Evolutionary conservation across 177 flowering plant species (phyloP).

Genomic region (Vitis hybrid): DNA sequence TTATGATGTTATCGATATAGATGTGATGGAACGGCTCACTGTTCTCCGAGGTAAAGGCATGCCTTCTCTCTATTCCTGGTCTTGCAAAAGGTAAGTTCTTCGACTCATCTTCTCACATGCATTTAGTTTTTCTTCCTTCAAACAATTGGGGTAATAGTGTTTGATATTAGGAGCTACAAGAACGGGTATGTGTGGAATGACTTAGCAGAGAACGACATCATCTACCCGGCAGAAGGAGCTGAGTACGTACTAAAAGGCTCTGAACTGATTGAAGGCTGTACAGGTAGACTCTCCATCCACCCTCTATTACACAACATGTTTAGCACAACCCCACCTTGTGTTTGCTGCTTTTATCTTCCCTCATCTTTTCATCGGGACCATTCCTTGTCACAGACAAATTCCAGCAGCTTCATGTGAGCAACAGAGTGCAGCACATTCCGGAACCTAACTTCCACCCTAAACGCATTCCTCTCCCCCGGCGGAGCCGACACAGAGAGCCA

Average conservation of each 20-base stretch:
- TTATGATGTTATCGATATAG: slow-evolving; percentile 25
- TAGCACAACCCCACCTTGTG: not conserved
- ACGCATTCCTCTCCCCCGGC: slow-evolving; percentile 12
- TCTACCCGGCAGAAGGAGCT: slow-evolving; percentile 66
- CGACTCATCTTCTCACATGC: not conserved
- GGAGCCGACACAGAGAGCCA: slow-evolving; percentile 12
- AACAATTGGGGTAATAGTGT: not conserved
- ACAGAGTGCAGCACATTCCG: slow-evolving; percentile 19
- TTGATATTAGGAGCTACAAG: slow-evolving; percentile 71
- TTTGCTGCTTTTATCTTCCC: not conserved
- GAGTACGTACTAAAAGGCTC: slow-evolving; percentile 94
- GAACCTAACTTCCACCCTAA: slow-evolving; percentile 31
- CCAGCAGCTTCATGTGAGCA: slow-evolving; percentile 40
- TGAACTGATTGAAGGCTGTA: slow-evolving; percentile 53
- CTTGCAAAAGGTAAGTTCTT: slow-evolving; percentile 72
- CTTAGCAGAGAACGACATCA: slow-evolving; percentile 64
- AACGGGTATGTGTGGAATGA: slow-evolving; percentile 96
- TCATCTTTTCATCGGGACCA: not conserved
- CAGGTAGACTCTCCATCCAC: slow-evolving; percentile 34
- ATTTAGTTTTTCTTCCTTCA: not conserved
- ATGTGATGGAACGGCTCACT: slow-evolving; percentile 68
- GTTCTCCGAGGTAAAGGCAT: slow-evolving; percentile 81
- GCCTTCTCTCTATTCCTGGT: slow-evolving; percentile 93
- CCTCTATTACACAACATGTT: not conserved
- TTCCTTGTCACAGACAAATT: slow-evolving; percentile 38